phyloP scores from a whole-genome alignment of 768 basidiomycete genomes.

The Baorangia bicolor region DNA sequence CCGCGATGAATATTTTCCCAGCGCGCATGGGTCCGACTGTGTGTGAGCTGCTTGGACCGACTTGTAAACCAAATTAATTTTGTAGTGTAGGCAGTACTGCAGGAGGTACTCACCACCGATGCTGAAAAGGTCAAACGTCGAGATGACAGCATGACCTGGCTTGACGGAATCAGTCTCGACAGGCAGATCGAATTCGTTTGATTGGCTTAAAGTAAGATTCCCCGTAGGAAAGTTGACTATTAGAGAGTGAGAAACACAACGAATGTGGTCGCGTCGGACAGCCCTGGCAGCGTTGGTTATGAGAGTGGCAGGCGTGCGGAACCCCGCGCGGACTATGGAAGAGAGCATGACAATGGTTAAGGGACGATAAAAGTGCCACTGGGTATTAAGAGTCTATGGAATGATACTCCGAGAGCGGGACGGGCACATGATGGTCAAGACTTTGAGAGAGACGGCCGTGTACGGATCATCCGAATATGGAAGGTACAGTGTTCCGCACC shows the following conservation, averaged over 20 bases:
- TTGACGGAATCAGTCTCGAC: slow-evolving; percentile 23
- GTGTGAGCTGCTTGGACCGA: slow-evolving; percentile 62
- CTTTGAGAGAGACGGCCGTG: too few relatives aligned
- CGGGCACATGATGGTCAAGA: neutral
- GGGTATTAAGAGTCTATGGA: neutral
- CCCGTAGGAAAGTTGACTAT: slow-evolving; percentile 2
- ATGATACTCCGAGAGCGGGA: neutral
- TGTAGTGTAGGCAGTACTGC: neutral
- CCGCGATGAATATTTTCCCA: slow-evolving; percentile 81
- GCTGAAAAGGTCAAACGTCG: slow-evolving; percentile 89
- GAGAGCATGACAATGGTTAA: slow-evolving; percentile 3
- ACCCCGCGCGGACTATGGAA: neutral
- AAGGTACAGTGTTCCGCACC: slow-evolving; percentile 2
- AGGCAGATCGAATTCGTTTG: slow-evolving; percentile 2
- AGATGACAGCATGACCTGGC: slow-evolving; percentile 87
- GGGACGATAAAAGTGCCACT: neutral
- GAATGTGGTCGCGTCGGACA: slow-evolving; percentile 2
- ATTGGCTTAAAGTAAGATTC: neutral
- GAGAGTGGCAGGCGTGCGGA: slow-evolving; percentile 3
- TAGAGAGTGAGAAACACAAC: slow-evolving; percentile 17
- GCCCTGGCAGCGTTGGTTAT: neutral
- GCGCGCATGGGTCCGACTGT: slow-evolving; percentile 90
- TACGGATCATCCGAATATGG: neutral
- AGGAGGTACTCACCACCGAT: slow-evolving; percentile 66
- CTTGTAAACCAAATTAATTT: slow-evolving; percentile 36